Base-by-base conservation (phyloP, 2,329 filamentous ascomycete species). In the Apiospora hydei region DNA sequence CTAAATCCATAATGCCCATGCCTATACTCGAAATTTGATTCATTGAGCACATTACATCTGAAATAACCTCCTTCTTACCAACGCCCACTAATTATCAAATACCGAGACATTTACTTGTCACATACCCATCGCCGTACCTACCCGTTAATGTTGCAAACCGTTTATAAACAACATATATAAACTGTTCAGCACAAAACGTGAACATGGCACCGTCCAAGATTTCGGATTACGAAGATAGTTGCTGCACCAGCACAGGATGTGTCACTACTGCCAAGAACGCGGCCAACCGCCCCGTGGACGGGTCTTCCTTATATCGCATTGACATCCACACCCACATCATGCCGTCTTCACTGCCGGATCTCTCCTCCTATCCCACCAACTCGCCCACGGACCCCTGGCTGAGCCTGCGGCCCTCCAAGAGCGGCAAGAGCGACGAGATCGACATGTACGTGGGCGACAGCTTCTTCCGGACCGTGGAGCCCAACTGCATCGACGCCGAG, bases 281-380 rank as follows among this genome's bases (percentile, higher is more conserved):
- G 30, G 67, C 69, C 1, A 30, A 43, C 21, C 44, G 30, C 21
- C 21, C 47, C 13, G 21, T 24, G 38, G 70, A 72, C 24, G 72
- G 74, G 44, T 69, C 73, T 21, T 78, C 77, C 1, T 77, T 82
- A 41, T 82, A 79, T 75, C 77, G 81, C 51, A 81, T 82, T 73
- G 80, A 82, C 70, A 80, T 81, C 53, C 81, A 82, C 77, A 82
- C 81, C 0, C 81, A 82, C 74, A 81, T 82, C 70, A 82, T 82
- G 81, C 81, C 81, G 14, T 72, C 76, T 2, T 76, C 77, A 8
- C 82, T 86, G 10, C 77, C 81, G 14, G 85, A 77, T 51, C 82
- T 84, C 66, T 82, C 77, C 71, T 82, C 83, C 73, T 85, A 86
- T 68, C 84, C 85, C n/a, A 82, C 83, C 76, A 84, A 84, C 16